phyloP scores from a whole-genome alignment of 2,329 filamentous ascomycete species.

The Microcyclosporella mali region DNA sequence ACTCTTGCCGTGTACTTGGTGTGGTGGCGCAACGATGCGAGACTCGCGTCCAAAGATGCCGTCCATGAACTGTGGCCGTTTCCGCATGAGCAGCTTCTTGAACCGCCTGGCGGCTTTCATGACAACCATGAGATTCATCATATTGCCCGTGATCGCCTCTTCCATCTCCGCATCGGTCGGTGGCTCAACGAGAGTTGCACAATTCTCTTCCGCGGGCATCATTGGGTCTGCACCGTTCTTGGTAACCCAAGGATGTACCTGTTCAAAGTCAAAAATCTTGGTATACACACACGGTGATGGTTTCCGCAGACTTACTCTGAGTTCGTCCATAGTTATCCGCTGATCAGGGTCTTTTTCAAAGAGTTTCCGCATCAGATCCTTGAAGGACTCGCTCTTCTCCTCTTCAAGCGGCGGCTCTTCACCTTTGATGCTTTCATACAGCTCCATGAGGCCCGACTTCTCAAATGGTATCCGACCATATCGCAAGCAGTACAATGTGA shows the following conservation, averaged over 20 bases:
- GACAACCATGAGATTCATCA: conserved; percentile 78
- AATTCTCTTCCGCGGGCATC: conserved; percentile 79
- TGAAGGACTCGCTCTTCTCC: conserved; percentile 61
- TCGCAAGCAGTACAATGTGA: conserved; percentile 85
- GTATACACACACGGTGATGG: neutral
- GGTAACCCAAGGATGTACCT: conserved; percentile 94
- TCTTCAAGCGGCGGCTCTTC: conserved; percentile 59
- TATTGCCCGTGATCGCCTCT: conserved; percentile 81
- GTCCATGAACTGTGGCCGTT: conserved; percentile 50
- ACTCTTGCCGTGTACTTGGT: conserved; percentile 18
- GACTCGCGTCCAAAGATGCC: conserved; percentile 55
- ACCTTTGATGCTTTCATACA: conserved; percentile 80
- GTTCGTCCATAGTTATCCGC: conserved; percentile 73
- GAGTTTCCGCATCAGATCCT: conserved; percentile 65
- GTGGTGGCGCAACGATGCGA: conserved; percentile 53
- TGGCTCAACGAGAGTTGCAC: conserved; percentile 67
- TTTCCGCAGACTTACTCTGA: conserved; percentile 58
- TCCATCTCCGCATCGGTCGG: conserved; percentile 89
- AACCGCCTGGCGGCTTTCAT: conserved; percentile 90
- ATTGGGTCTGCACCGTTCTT: conserved; percentile 69
- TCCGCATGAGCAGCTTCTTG: conserved; percentile 63
- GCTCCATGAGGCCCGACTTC: conserved; percentile 68
- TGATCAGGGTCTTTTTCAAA: conserved; percentile 80
- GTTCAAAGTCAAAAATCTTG: conserved; percentile 19
- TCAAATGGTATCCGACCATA: conserved; percentile 88